Evolutionary conservation across 495 filamentous ascomycete genomes (phyloP), one percentile per base, ranked within the genome.

Genomic region (Lasiosphaeria ovina): DNA sequence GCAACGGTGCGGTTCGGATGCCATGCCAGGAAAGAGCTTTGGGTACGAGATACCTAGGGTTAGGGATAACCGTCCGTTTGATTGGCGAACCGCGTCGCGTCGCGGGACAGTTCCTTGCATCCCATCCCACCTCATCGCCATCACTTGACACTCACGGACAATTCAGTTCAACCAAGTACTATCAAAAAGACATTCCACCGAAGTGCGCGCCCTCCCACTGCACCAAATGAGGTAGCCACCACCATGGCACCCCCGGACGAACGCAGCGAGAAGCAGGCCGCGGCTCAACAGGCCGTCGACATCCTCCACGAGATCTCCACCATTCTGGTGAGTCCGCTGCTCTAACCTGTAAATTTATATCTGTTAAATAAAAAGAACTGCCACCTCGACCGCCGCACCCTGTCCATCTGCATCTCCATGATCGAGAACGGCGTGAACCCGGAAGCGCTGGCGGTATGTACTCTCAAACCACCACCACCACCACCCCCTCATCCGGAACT

Each of bases 351-450:
- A 44, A 44, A 35, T 1, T 5, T 10, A 49, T 11, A n/a, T 1
- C 1, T 49, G 1, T 17, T 10, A 24, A 7, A 7, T 24, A 53
- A 55, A 11, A 24, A 55, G 53, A 55, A 98, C 72, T 96, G 93
- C 36, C 81, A 94, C 63, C 85, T 98, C 35, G 92, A 96, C 73
- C 85, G 94, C 17, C 88, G 89, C 42, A 91, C 92, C 8, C 82
- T 98, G 11, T 96, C 93, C 8, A 87, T 95, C 57, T 98, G 94
- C 69, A 93, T 98, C 57, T 96, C 91, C 48, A 83, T 98, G 68
- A 91, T 98, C 62, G 94, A 98, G 75, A 97, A 97, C 73, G 95
- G 95, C 6, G 91, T 97, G 9, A 96, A 95, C 74, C 94, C 94
- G 6, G 94, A 98, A 71, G 95, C 93, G 8, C 77, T 98, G 12